Base-by-base conservation (phyloP, 129 eudicot genomes). In the Centaurea solstitialis region DNA sequence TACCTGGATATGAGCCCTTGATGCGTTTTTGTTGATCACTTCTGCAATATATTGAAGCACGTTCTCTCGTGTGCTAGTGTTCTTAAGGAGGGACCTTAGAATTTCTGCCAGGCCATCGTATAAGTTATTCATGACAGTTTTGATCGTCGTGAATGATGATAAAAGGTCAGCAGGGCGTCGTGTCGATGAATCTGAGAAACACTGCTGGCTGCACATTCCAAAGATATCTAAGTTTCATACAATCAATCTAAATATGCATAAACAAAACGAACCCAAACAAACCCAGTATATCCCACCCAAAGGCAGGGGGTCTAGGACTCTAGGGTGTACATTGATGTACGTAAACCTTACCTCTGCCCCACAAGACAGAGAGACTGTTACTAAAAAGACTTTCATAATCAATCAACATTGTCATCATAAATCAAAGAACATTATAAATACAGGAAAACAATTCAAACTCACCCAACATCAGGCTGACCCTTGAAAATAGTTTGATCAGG, bases 391-490 rank as follows among this genome's bases (percentile, higher is more conserved):
- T 50, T 50, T 18, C 65, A 57, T 57, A 57, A 57, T 57, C 65
- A 80, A 12, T 11, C 10, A 79, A 38, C n/a, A 17, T n/a, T n/a
- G n/a, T 9, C 53, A 20, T 22, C 10, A 35, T 24, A 59, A 47
- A 12, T 21, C 13, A 70, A 75, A 50, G 50, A 62, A 65, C 62
- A 22, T 18, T 10, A 37, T 4, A 24, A 2, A 59, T 53, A 75
- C 15, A 23, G 18, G 33, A 53, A 15, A 5, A 10, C 71, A 75
- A 37, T 53, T 45, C 59, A 30, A 35, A 78, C 96, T 89, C 84
- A 95, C 99, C 99, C 99, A 83, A 95, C 92, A 89, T 95, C 99
- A 66, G 97, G 99, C 75, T 89, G 88, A 81, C 94, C 85, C 92
- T 91, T 90, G 89, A 90, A 95, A 17, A 90, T 80, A 38, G 83